Evolutionary conservation across 495 filamentous ascomycete genomes (phyloP), one percentile per base, ranked within the genome.

Genomic region (Cladorrhinum samala): DNA sequence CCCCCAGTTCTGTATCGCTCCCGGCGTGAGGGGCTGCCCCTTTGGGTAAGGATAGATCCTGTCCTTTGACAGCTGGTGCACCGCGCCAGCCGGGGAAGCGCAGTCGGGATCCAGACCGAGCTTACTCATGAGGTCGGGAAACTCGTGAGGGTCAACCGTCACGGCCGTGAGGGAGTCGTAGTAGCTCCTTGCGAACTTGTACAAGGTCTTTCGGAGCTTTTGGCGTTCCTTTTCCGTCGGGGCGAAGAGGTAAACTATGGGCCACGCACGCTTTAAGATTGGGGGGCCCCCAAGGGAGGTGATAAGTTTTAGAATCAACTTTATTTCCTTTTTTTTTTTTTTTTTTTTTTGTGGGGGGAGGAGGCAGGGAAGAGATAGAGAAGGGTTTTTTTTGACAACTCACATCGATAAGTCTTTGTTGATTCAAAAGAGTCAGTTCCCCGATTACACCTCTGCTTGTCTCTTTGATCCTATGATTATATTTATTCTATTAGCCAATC

Each of bases 171-270:
- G 50, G 13, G 64, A 72, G 43, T 73, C 63, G 51, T 68, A 60
- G 47, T 74, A 72, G 50, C 59, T 67, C 17, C 57, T 61, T 0
- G 72, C 74, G 9, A 75, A 54, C 21, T 60, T 63, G 36, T 59
- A 64, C n/a, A 78, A 47, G 2, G 56, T 49, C 45, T 48, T 52
- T 2, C 67, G 59, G 7, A 74, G 60, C 9, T 49, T 23, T 3
- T 60, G 53, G 0, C 64, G 63, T 24, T 72, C 61, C 7, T 27
- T 37, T 20, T 63, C 54, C 8, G 61, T 69, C 2, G 42, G 2
- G 1, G 63, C 63, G 58, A 77, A 75, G 52, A 76, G 55, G 53
- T 77, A 76, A 38, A 71, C 57, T 38, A 75, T 69, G 1, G 72
- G 68, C 63, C 68, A 72, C 1, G 58, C 64, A 14, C 59, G 56